Conservation (phyloP, 179 eudicot genomes). For the Silene noctiflora region DNA sequence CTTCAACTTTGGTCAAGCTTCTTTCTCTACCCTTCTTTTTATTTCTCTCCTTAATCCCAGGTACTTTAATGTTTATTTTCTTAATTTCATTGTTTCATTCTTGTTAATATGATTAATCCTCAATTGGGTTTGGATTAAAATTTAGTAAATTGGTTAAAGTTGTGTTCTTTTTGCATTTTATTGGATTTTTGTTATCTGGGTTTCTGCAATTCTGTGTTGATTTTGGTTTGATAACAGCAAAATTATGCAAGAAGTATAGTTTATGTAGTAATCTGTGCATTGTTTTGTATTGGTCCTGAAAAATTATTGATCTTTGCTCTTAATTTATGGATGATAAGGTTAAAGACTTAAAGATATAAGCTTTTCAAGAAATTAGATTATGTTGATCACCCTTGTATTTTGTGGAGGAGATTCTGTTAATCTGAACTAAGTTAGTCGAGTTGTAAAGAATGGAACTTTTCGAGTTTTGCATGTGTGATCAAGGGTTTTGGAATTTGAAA, state of each 20-base stretch:
- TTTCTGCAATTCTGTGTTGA: neutral
- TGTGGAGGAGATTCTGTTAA: neutral
- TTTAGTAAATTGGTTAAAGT: neutral
- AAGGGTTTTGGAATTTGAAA: neutral
- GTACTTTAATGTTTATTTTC: constrained; percentile 10
- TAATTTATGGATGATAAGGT: neutral
- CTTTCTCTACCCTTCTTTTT: neutral
- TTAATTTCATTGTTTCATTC: neutral
- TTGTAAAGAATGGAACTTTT: constrained; percentile 9
- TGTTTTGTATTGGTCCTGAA: neutral
- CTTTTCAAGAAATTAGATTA: neutral
- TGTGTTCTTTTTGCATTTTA: neutral
- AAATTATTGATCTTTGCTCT: neutral
- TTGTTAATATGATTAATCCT: neutral
- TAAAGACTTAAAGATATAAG: neutral
- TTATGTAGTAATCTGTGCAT: neutral
- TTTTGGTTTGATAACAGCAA: neutral
- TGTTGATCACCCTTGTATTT: neutral
- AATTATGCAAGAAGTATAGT: neutral
- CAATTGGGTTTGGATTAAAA: neutral
- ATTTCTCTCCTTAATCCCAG: constrained; percentile 6
- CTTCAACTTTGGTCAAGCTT: constrained; percentile 12
- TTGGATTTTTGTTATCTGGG: neutral
- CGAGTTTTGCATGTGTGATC: neutral
- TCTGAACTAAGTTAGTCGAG: neutral